Conservation (phyloP, 176 grass and related monocot species). For the Puccinellia tenuiflora region DNA sequence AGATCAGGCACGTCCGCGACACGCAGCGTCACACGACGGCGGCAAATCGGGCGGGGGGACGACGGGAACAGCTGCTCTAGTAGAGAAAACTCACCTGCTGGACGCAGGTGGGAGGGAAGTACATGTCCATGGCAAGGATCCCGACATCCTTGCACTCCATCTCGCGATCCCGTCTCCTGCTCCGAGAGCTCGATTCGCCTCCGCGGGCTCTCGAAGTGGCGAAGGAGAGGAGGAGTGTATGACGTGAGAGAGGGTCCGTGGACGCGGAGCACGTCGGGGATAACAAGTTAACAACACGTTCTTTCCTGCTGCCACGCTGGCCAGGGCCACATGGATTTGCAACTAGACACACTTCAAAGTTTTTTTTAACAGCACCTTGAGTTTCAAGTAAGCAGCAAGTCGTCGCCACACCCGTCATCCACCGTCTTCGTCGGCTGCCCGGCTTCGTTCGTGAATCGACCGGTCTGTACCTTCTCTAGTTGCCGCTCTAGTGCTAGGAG, state of each 20-base stretch:
- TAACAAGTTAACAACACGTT: too few relatives aligned
- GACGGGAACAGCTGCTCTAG: background rate
- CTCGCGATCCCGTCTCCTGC: slow-evolving; percentile 2
- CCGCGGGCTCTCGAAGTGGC: background rate
- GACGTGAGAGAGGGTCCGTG: background rate
- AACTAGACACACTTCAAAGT: too few relatives aligned
- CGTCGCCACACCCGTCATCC: too few relatives aligned
- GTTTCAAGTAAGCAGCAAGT: too few relatives aligned
- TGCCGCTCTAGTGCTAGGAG: too few relatives aligned
- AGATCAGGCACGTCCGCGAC: background rate
- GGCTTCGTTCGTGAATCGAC: too few relatives aligned
- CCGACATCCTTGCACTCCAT: slow-evolving; percentile 80
- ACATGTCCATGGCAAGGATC: slow-evolving; percentile 93
- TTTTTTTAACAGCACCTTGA: too few relatives aligned
- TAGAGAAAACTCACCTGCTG: slow-evolving; percentile 55
- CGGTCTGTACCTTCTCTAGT: too few relatives aligned
- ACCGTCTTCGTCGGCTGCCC: too few relatives aligned
- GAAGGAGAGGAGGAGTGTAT: background rate
- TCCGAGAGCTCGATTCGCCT: background rate
- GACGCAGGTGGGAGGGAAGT: slow-evolving; percentile 81
- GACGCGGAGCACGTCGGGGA: slow-evolving; percentile 15
- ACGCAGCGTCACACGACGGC: background rate
- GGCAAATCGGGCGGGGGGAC: background rate
- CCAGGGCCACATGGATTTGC: background rate
- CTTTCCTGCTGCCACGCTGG: background rate